Percentiles rank a stretch among this genome's conserved stretches.
phyloP scores from a whole-genome alignment of 805 yeast genomes.

The Yamadazyma phyllophila region DNA sequence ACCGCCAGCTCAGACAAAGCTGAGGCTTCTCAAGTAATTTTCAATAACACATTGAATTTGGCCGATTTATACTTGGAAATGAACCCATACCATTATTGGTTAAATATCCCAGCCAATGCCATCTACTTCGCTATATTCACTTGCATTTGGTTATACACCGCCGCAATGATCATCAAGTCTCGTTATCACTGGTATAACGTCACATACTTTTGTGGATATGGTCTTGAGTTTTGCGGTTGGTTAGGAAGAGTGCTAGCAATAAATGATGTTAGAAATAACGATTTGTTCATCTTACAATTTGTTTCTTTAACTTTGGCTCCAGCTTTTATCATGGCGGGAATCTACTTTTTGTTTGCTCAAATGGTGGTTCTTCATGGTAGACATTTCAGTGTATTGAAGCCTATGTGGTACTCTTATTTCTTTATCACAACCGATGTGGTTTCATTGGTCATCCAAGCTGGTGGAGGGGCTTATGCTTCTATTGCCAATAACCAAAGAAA shows the following conservation, averaged over 20 bases:
- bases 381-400: conserved; percentile 35
- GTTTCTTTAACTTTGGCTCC: conserved; percentile 39
- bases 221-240: conserved; percentile 37
- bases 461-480: conserved; percentile 39
- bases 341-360: conserved; percentile 41
- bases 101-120: conserved; percentile 31
- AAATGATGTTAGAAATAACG: conserved; percentile 19
- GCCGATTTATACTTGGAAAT: conserved; percentile 26
- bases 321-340: conserved; percentile 44
- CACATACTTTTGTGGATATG: conserved; percentile 35
- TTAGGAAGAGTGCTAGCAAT: conserved; percentile 35
- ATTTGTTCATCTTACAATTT: conserved; percentile 30
- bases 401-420: conserved; percentile 44
- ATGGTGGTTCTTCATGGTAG: conserved; percentile 38
- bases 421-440: conserved; percentile 38
- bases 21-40: conserved; percentile 32
- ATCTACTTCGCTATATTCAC: conserved; percentile 29
- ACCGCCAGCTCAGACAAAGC: conserved; percentile 25
- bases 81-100: conserved; percentile 23
- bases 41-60: conserved; percentile 32
- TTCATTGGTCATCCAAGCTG: conserved; percentile 38
- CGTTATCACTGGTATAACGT: conserved; percentile 41
- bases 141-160: conserved; percentile 21
- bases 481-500: conserved; percentile 21
- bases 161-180: conserved; percentile 28